Percentiles rank a stretch among this genome's conserved stretches.
Evolutionary conservation across 2,329 filamentous ascomycete genomes (phyloP).

Genomic region (Aspergillus hiratsukae): DNA sequence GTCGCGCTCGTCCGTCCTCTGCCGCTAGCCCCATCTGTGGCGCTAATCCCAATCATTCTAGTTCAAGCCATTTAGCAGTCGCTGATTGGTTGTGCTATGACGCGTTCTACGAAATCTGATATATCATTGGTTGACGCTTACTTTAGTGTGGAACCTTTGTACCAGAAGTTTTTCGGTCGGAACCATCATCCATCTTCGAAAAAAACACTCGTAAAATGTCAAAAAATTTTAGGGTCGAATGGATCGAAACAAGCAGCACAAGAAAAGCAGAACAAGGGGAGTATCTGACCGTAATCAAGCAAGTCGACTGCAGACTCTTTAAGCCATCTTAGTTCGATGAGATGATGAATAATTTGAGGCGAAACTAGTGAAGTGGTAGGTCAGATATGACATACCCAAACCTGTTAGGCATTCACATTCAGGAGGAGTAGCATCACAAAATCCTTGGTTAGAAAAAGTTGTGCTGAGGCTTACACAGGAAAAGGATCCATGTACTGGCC

Average conservation of each 20-base stretch:
- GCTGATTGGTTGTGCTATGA: conserved; percentile 28
- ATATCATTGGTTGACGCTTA: conserved; percentile 21
- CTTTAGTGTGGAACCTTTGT: conserved; percentile 16
- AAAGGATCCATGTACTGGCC: neutral
- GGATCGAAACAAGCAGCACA: neutral
- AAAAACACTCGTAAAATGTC: conserved; percentile 1
- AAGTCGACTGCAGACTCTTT: neutral
- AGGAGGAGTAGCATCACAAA: conserved; percentile 5
- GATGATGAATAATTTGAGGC: neutral
- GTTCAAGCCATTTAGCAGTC: conserved; percentile 25
- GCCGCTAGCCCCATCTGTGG: conserved; percentile 35
- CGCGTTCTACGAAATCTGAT: conserved; percentile 16
- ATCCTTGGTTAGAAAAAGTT: conserved; percentile 2
- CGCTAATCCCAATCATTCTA: conserved; percentile 31
- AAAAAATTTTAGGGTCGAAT: conserved; percentile 9
- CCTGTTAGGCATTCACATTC: conserved; percentile 18
- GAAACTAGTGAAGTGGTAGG: conserved; percentile 3
- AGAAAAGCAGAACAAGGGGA: conserved; percentile 8
- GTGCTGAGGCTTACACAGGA: neutral
- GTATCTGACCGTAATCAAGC: neutral
- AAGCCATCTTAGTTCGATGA: neutral
- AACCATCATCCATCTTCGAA: conserved; percentile 11
- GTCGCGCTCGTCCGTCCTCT: conserved; percentile 30
- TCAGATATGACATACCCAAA: conserved; percentile 21
- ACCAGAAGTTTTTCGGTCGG: conserved; percentile 20